Evolutionary conservation across 2,329 filamentous ascomycete genomes (phyloP), one percentile per base, ranked within the genome.

Genomic region (Davidsoniella neocaledoniae): DNA sequence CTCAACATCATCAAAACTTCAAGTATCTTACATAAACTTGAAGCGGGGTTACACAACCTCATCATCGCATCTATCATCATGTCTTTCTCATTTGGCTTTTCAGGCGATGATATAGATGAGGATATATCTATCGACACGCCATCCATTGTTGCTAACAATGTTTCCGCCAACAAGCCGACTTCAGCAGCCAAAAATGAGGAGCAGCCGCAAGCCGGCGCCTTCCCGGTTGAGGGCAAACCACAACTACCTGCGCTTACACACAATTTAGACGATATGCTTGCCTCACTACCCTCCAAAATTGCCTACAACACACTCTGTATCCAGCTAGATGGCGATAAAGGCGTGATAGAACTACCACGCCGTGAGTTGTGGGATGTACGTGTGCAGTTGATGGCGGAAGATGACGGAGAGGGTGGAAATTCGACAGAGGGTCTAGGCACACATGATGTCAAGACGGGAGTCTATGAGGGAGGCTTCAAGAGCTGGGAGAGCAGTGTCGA

Each of bases 391-490:
- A 87, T 90, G 79, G 82, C 83, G 21, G 77, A 81, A 61, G 77
- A 77, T 38, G 76, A 74, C 39, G 67, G 65, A 44, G 52, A 39
- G 9, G 59, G 61, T 25, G 63, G 63, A 40, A 37, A 41, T 2
- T 53, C 58, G 52, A 59, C 64, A 42, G 59, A 55, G 14, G 72
- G 73, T 1, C 67, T 86, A 36, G 79, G 77, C 38, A 71, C 73
- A 54, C 78, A 83, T 55, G 85, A 91, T 63, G 79, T 91, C 55
- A 82, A 79, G 62, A 83, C 83, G 50, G 84, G 84, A 47, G 76
- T 90, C 53, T 91, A 91, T 64, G 85, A 91, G 65, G 85, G 85
- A 51, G 85, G 85, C 21, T 87, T 90, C 68, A 91, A 91, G 68
- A 88, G 82, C 58, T 91, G 85, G 85, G 85, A 91, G 66, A 88